These are phyloP conservation scores for Dactylellina parvicollis DNA, from an alignment of 2,329 filamentous ascomycete genomes.

Conservation along the genomic window DNA sequence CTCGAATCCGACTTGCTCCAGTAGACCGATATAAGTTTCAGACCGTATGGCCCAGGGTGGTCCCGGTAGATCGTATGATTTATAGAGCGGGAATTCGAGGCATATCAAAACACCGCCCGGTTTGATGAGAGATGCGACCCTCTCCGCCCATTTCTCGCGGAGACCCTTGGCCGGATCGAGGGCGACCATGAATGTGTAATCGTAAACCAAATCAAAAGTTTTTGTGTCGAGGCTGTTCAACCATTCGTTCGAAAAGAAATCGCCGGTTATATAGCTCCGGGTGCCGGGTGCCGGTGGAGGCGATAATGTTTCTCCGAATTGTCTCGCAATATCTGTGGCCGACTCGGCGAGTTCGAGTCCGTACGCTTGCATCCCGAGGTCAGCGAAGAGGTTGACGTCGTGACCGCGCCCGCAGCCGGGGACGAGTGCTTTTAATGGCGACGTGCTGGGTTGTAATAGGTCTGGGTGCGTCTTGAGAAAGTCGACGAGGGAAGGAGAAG, in stretches of 20 bases:
- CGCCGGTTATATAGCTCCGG: constrained; percentile 32
- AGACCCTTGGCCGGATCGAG: constrained; percentile 65
- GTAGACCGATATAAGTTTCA: constrained; percentile 54
- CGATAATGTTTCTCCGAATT: constrained; percentile 28
- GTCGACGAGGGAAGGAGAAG: constrained; percentile 67
- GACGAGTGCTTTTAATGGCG: constrained; percentile 70
- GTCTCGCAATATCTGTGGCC: constrained; percentile 61
- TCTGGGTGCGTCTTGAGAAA: constrained; percentile 64
- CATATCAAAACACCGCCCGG: constrained; percentile 61
- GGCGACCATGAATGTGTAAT: constrained; percentile 70
- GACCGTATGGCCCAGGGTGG: constrained; percentile 61
- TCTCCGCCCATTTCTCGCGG: constrained; percentile 67
- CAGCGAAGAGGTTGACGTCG: constrained; percentile 78
- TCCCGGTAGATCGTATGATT: constrained; percentile 60
- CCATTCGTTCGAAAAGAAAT: constrained; percentile 43
- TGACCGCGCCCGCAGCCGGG: constrained; percentile 83
- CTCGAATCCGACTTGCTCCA: constrained; percentile 56
- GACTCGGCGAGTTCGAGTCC: constrained; percentile 75
- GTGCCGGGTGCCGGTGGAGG: constrained; percentile 27
- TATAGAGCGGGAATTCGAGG: constrained; percentile 63
- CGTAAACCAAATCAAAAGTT: constrained; percentile 64
- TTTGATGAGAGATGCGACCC: constrained; percentile 62
- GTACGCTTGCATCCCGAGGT: constrained; percentile 79
- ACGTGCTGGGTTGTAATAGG: constrained; percentile 54
- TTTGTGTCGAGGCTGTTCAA: constrained; percentile 28